Conservation (phyloP, 306 rosid genomes). For the Morella rubra region DNA sequence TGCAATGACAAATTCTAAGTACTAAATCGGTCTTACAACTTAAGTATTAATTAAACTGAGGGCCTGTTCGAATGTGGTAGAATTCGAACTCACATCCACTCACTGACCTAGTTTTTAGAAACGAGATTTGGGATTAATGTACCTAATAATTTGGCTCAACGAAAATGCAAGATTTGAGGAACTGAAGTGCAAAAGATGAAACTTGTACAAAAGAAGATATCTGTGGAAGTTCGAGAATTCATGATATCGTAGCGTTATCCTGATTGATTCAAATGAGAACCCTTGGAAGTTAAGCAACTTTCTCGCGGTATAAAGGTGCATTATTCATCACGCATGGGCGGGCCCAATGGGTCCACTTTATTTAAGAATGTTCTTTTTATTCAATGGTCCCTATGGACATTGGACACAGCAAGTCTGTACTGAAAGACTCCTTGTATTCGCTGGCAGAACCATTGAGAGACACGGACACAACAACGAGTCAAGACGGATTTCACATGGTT, state of each 20-base stretch:
- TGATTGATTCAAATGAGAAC: slow-evolving; percentile 18
- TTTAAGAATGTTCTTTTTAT: slow-evolving; percentile 1
- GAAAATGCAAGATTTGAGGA: too few species aligned
- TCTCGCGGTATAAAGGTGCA: background rate
- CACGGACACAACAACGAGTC: too few species aligned
- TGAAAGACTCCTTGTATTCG: background rate
- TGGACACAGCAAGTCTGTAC: background rate
- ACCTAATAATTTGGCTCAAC: background rate
- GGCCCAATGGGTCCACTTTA: background rate
- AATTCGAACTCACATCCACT: too few species aligned
- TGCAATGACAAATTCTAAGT: too few species aligned
- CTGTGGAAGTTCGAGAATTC: background rate
- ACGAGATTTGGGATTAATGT: background rate
- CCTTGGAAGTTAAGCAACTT: slow-evolving; percentile 33
- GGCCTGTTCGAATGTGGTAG: too few species aligned
- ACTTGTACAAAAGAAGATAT: too few species aligned
- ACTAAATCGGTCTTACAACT: too few species aligned
- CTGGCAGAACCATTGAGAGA: background rate
- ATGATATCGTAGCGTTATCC: background rate
- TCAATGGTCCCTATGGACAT: slow-evolving; percentile 3
- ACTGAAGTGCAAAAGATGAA: too few species aligned
- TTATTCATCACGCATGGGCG: background rate
- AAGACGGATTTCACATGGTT: too few species aligned
- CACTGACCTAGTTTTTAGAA: too few species aligned
- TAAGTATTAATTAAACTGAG: too few species aligned